phyloP scores from a whole-genome alignment of 768 basidiomycete genomes.

The Amanita fuliginea region DNA sequence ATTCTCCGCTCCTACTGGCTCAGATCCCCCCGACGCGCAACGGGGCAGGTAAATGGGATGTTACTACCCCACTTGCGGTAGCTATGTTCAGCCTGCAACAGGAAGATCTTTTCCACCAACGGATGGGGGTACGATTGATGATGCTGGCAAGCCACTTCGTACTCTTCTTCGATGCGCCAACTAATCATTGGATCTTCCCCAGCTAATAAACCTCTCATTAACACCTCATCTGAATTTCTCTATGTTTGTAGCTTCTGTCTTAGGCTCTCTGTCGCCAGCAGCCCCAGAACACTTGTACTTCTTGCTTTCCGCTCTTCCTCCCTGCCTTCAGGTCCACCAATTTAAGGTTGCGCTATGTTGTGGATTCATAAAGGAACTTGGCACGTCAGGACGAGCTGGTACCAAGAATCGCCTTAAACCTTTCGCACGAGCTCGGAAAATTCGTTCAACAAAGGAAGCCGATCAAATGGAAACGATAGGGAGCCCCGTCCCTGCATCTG shows the following conservation, averaged over 20 bases:
- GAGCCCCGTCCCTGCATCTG: background rate
- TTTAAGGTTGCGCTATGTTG: constrained; percentile 36
- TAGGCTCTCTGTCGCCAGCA: constrained; percentile 18
- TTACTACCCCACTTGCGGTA: constrained; percentile 38
- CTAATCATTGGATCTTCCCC: background rate
- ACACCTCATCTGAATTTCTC: constrained; percentile 24
- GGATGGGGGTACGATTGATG: constrained; percentile 23
- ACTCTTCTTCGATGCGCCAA: constrained; percentile 4
- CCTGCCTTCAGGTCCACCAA: constrained; percentile 20
- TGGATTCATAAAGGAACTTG: constrained; percentile 11
- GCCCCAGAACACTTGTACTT: constrained; percentile 17
- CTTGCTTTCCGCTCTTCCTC: constrained; percentile 26
- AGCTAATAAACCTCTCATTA: constrained; percentile 28
- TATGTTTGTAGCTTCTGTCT: constrained; percentile 27
- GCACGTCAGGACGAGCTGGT: background rate
- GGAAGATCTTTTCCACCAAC: constrained; percentile 16
- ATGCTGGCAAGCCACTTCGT: constrained; percentile 16
- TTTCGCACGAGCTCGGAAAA: constrained; percentile 3
- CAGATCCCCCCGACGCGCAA: constrained; percentile 34
- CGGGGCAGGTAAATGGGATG: constrained; percentile 43
- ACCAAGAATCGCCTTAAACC: background rate
- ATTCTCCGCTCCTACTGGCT: constrained; percentile 24
- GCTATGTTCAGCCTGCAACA: constrained; percentile 26
- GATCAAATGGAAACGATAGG: background rate
- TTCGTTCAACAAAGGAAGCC: background rate